A percentile compares a stretch with the other conserved stretches of the same genome.
These are phyloP conservation scores for Chenopodium berlandieri DNA, from an alignment of 148 eudicot species.

Conservation along the genomic window DNA sequence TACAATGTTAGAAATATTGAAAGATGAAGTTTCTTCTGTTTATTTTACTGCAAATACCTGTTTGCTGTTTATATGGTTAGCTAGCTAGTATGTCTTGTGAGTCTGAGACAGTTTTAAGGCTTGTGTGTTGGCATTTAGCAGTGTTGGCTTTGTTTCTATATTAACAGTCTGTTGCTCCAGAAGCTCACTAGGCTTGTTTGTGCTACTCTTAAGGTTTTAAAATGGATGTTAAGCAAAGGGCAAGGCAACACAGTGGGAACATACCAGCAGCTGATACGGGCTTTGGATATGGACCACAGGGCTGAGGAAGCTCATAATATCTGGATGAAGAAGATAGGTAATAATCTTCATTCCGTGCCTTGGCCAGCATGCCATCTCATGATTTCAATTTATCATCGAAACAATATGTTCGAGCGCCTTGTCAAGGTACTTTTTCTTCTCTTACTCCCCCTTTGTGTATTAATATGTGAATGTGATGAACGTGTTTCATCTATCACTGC, in stretches of 20 bases:
- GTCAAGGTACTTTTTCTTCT: slow-evolving; percentile 40
- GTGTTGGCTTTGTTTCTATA: not conserved
- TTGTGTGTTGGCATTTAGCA: not conserved
- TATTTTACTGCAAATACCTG: not conserved
- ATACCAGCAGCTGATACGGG: slow-evolving; percentile 76
- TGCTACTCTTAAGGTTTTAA: slow-evolving; percentile 47
- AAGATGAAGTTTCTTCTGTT: not conserved
- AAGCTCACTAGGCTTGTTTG: not conserved
- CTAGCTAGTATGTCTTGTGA: not conserved
- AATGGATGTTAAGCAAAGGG: slow-evolving; percentile 98
- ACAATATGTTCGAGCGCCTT: slow-evolving; percentile 67
- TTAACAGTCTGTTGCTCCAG: not conserved
- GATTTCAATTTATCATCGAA: slow-evolving; percentile 80
- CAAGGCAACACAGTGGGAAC: slow-evolving; percentile 84
- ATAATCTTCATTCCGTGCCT: slow-evolving; percentile 76
- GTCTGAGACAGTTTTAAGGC: not conserved
- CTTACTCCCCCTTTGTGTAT: not conserved
- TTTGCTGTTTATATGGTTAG: not conserved
- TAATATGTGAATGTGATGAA: not conserved
- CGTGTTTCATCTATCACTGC: not conserved
- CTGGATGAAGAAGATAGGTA: slow-evolving; percentile 82
- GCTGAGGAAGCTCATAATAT: slow-evolving; percentile 78
- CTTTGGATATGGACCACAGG: slow-evolving; percentile 85
- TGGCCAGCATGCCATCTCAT: slow-evolving; percentile 76
- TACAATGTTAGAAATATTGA: not conserved